These are phyloP conservation scores for Colletotrichum chlorophyti DNA, from an alignment of 2,329 filamentous ascomycete genomes.

Conservation along the genomic window DNA sequence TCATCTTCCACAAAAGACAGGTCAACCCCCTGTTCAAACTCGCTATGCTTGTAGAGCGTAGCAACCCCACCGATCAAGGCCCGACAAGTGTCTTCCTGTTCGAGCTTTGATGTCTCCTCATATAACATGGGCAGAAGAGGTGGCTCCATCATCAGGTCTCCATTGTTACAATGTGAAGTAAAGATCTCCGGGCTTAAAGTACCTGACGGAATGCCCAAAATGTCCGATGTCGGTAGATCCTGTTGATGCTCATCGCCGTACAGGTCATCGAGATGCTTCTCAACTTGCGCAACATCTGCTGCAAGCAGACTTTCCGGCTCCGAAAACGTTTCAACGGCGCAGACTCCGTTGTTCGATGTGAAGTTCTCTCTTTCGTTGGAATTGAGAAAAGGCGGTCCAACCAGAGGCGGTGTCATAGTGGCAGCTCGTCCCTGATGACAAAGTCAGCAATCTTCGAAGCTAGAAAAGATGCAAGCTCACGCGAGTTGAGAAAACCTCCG, in stretches of 20 bases:
- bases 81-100: background rate
- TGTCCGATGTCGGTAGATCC: background rate
- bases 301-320: slow-evolving; percentile 37
- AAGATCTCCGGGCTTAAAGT: background rate
- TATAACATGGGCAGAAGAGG: background rate
- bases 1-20: background rate
- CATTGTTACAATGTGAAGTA: background rate
- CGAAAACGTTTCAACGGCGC: slow-evolving; percentile 37
- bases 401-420: slow-evolving; percentile 1
- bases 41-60: background rate
- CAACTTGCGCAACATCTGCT: slow-evolving; percentile 8
- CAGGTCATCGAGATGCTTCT: background rate
- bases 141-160: background rate
- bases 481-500: slow-evolving; percentile 1
- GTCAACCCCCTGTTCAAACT: too few species aligned
- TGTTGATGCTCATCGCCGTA: background rate
- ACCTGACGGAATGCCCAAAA: background rate
- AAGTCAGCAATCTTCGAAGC: slow-evolving; percentile 9
- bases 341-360: slow-evolving; percentile 29
- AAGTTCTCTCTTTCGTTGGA: slow-evolving; percentile 27
- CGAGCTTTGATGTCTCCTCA: background rate
- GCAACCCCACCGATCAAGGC: background rate
- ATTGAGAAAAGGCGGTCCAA: background rate
- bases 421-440: slow-evolving; percentile 8
- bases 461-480: background rate